These are phyloP conservation scores for Fusarium tupiense DNA, from an alignment of 2,329 filamentous ascomycete genomes.

Conservation along the genomic window DNA sequence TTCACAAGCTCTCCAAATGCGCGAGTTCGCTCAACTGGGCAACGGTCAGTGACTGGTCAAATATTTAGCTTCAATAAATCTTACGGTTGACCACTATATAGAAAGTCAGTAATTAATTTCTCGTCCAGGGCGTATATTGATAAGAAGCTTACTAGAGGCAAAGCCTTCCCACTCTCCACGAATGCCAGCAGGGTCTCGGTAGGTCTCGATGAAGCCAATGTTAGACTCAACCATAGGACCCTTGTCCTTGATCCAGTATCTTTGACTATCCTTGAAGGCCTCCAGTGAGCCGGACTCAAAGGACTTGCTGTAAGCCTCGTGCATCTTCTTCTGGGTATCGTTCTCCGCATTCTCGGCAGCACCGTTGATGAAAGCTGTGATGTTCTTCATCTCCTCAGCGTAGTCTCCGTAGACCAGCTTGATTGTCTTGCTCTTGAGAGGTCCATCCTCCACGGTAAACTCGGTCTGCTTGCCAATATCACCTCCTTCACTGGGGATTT, in stretches of 20 bases:
- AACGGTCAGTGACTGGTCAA: not conserved
- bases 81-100: conserved; percentile 72
- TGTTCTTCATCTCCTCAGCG: conserved; percentile 73
- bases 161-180: conserved; percentile 89
- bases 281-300: conserved; percentile 79
- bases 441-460: conserved; percentile 68
- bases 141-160: conserved; percentile 62
- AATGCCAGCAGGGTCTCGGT: conserved; percentile 82
- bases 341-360: conserved; percentile 77
- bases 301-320: conserved; percentile 77
- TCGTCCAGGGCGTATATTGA: not conserved
- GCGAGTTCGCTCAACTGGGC: conserved; percentile 77
- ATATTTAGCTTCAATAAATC: conserved; percentile 1
- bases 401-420: conserved; percentile 81
- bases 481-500: conserved; percentile 69
- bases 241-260: conserved; percentile 85
- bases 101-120: conserved; percentile 31
- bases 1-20: conserved; percentile 88
- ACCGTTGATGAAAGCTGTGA: conserved; percentile 72
- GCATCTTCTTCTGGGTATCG: conserved; percentile 78
- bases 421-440: conserved; percentile 73
- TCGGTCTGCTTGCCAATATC: conserved; percentile 74
- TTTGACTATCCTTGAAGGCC: conserved; percentile 82
- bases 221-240: conserved; percentile 83
- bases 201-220: conserved; percentile 87